These are phyloP conservation scores for Neoascochyta sp. DNA, from an alignment of 2,329 filamentous ascomycete species.

Conservation along the genomic window DNA sequence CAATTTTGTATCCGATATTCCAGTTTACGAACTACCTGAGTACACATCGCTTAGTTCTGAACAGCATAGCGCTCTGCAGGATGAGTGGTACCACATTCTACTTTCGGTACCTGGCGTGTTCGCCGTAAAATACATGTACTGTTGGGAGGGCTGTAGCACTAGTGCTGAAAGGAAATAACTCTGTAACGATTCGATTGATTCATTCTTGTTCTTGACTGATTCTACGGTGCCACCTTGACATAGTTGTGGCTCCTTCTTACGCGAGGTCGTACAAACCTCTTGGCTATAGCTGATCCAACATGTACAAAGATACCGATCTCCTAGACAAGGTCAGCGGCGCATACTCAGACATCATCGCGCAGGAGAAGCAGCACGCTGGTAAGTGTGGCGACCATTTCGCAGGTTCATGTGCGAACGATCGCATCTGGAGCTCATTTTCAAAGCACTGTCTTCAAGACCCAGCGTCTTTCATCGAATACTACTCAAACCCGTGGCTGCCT, in stretches of 20 bases:
- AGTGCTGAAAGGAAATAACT: too few relatives aligned
- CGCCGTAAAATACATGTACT: slow-evolving; percentile 54
- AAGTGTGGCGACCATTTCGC: slow-evolving; percentile 61
- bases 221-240: too few relatives aligned
- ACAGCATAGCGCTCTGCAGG: slow-evolving; percentile 47
- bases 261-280: too few relatives aligned
- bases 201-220: too few relatives aligned
- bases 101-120: slow-evolving; percentile 57
- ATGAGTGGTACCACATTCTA: slow-evolving; percentile 60
- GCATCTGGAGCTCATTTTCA: slow-evolving; percentile 65
- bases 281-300: too few relatives aligned
- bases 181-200: too few relatives aligned
- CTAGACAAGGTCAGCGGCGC: slow-evolving; percentile 22
- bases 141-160: too few relatives aligned
- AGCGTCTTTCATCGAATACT: slow-evolving; percentile 54
- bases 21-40: slow-evolving; percentile 51
- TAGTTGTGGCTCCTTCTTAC: too few relatives aligned
- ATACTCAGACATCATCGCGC: slow-evolving; percentile 37
- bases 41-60: slow-evolving; percentile 34
- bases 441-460: slow-evolving; percentile 57
- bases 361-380: slow-evolving; percentile 47
- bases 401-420: slow-evolving; percentile 52
- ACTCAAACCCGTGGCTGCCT: slow-evolving; percentile 57
- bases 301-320: slow-evolving; percentile 45
- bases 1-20: slow-evolving; percentile 50